A percentile compares a stretch with the other conserved stretches of the same genome.
phyloP scores from a whole-genome alignment of 352 stramenopile species.

The Globisporangium cystogenes region DNA sequence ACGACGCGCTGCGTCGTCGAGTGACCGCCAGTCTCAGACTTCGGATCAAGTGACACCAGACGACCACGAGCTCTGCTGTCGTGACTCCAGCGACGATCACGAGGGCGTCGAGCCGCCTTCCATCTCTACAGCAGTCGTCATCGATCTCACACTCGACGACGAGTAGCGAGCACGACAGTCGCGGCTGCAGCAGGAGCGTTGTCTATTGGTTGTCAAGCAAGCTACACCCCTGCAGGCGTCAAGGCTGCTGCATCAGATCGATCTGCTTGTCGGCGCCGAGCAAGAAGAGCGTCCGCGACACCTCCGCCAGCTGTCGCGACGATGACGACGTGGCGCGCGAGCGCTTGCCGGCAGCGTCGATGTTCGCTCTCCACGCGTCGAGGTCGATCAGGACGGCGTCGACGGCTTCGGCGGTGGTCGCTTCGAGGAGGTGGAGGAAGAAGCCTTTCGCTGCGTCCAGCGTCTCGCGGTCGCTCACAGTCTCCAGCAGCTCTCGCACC shows the following conservation, averaged over 20 bases:
- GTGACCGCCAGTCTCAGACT: neutral
- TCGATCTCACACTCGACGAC: constrained; percentile 15
- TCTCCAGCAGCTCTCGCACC: constrained; percentile 5
- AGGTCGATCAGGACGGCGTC: constrained; percentile 1
- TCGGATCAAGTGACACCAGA: no score
- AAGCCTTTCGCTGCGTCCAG: neutral
- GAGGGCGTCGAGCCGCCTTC: neutral
- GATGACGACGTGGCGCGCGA: neutral
- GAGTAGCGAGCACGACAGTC: neutral
- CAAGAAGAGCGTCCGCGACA: constrained; percentile 7
- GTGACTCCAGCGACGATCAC: neutral
- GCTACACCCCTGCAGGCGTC: no score
- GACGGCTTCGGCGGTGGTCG: constrained; percentile 1
- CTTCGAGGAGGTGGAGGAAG: constrained; percentile 2
- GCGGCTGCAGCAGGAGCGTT: no score
- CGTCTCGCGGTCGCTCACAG: neutral
- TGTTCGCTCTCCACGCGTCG: constrained; percentile 1
- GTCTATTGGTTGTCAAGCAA: no score
- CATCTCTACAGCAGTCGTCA: constrained; percentile 1
- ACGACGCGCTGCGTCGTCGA: neutral
- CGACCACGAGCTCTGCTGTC: no score
- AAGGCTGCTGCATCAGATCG: neutral
- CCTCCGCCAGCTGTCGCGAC: neutral
- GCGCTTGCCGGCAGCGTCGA: neutral
- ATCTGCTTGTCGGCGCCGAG: constrained; percentile 9